Percentiles rank a stretch among this genome's conserved stretches.
Conservation (phyloP, 306 rosid genomes). For the Malus domestica region ASM211411v1 NC_041803.1:16812001-16812500, state of each 20-base stretch:
- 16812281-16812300: too few relatives aligned
- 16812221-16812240: background rate
- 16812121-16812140: background rate
- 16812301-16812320: background rate
- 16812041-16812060: background rate
- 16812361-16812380: background rate
- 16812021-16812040: too few relatives aligned
- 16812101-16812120: background rate
- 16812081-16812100: background rate
- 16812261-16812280: background rate
- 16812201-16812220: background rate
- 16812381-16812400: background rate
- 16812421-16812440: too few relatives aligned
- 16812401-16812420: too few relatives aligned
- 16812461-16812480: background rate
- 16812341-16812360: background rate
- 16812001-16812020: too few relatives aligned
- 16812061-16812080: background rate
- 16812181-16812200: constrained; percentile 27
- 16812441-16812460: too few relatives aligned
- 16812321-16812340: background rate
- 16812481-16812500: background rate
- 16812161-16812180: constrained; percentile 10
- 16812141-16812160: background rate
- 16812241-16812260: background rate